phyloP scores from a whole-genome alignment of 345 rosid species.

The Populus ilicifolia region DNA sequence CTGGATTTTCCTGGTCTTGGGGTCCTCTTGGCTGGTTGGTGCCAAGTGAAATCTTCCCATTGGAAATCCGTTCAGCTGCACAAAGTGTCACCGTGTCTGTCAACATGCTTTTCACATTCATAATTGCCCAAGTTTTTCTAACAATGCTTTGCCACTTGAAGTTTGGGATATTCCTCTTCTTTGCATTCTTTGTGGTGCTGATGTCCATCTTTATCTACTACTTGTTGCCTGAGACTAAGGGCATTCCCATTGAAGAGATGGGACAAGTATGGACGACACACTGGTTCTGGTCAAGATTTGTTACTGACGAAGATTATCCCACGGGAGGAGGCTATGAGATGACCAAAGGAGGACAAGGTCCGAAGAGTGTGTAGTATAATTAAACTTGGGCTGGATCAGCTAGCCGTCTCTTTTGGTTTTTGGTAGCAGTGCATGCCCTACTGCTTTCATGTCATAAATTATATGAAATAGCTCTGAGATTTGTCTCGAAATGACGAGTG shows the following conservation, averaged over 20 bases:
- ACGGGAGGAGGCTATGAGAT: constrained; percentile 41
- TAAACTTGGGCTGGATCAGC: neutral
- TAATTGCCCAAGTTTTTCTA: constrained; percentile 68
- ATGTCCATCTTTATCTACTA: constrained; percentile 52
- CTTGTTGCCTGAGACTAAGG: constrained; percentile 71
- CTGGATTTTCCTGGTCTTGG: constrained; percentile 97
- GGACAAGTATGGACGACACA: constrained; percentile 53
- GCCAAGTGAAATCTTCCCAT: constrained; percentile 87
- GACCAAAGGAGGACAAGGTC: constrained; percentile 33
- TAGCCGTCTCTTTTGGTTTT: neutral
- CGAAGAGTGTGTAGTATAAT: constrained; percentile 34
- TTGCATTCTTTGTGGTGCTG: constrained; percentile 53
- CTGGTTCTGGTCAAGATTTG: constrained; percentile 64
- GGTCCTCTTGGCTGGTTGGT: constrained; percentile 95
- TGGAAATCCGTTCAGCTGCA: constrained; percentile 84
- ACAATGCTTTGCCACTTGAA: constrained; percentile 79
- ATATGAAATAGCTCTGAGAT: neutral
- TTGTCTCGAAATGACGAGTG: neutral
- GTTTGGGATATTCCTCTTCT: constrained; percentile 65
- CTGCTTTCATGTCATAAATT: constrained; percentile 10
- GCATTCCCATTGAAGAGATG: constrained; percentile 74
- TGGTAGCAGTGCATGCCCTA: constrained; percentile 19
- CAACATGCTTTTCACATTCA: constrained; percentile 84
- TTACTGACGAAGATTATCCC: constrained; percentile 26
- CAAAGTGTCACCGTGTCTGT: constrained; percentile 84